Base-by-base conservation (phyloP, 129 eudicot genomes). In the Escallonia herrerae region DNA sequence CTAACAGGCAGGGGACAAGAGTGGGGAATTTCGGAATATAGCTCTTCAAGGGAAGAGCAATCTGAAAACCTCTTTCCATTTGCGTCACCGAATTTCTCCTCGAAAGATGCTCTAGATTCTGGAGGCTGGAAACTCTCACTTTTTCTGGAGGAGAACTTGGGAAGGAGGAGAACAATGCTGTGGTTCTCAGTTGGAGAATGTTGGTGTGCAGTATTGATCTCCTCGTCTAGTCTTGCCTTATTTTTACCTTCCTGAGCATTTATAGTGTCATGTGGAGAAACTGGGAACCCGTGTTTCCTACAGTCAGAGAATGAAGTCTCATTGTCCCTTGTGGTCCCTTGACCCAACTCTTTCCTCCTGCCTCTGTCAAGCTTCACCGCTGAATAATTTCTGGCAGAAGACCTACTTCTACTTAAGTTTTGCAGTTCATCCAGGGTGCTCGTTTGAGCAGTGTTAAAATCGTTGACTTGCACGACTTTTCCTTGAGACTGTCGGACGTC, bases 1-100 rank as follows among this genome's bases (percentile, higher is more conserved):
- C 70, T 51, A 53, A 68, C 49, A 56, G 89, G 78, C 54, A 86
- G 81, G n/a, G 97, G 89, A 62, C 91, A 86, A 65, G 97, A 86
- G 57, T 83, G 97, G 41, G 86, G 85, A 63, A 80, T 76, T 58
- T 81, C 83, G 71, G 81, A 68, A 63, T 45, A 54, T 0, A 76
- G 69, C 65, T 60, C 83, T 46, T 42, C 71, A 33, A 84, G 74
- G 60, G 85, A 90, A 80, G 70, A 81, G 60, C 81, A 77, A 61
- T 73, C 78, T 7, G 93, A 79, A 59, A 80, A 73, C 54, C 86
- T 74, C 43, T 22, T 22, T 22, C 64, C 68, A 22, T 43, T 51
- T 58, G 41, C 73, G 59, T 81, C 82, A 11, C 70, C 60, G 47
- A 60, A 56, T 40, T 82, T 73, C 37, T 54, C 82, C 74, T 79